Percentiles rank a stretch among this genome's conserved stretches.
phyloP scores from a whole-genome alignment of 1,139 yeast genomes.

The Blastobotrys illinoisensis region DNA sequence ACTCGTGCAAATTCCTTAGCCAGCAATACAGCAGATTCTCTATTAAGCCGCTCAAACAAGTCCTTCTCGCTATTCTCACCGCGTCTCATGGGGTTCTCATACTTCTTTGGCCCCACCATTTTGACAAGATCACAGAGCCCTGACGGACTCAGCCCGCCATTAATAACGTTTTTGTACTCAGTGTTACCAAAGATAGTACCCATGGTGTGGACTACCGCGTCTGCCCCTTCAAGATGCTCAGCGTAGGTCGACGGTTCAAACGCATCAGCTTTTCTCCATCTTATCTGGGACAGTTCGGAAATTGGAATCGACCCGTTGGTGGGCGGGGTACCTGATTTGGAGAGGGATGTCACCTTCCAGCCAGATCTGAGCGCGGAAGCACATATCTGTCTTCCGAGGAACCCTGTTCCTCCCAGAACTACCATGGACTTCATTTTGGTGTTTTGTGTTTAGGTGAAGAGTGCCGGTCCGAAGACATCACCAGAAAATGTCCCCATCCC shows the following conservation, averaged over 20 bases:
- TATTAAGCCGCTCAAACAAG: constrained; percentile 60
- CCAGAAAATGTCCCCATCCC: neutral
- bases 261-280: constrained; percentile 65
- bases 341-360: constrained; percentile 56
- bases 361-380: constrained; percentile 62
- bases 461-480: neutral
- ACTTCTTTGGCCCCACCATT: neutral
- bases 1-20: constrained; percentile 49
- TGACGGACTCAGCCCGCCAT: constrained; percentile 11
- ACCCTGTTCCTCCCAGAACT: constrained; percentile 86
- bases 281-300: constrained; percentile 54
- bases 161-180: constrained; percentile 50
- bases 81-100: constrained; percentile 23
- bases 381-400: constrained; percentile 68
- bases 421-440: constrained; percentile 36
- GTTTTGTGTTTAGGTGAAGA: neutral
- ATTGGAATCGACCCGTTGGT: constrained; percentile 25
- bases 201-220: constrained; percentile 76
- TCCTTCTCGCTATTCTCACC: constrained; percentile 19
- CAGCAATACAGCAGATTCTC: constrained; percentile 61
- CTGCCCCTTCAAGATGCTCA: constrained; percentile 42
- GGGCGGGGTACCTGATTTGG: constrained; percentile 33
- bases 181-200: constrained; percentile 68
- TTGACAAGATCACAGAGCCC: neutral
- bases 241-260: constrained; percentile 57